Base-by-base conservation (phyloP, 768 basidiomycete genomes). In the Russula vinacea region DNA sequence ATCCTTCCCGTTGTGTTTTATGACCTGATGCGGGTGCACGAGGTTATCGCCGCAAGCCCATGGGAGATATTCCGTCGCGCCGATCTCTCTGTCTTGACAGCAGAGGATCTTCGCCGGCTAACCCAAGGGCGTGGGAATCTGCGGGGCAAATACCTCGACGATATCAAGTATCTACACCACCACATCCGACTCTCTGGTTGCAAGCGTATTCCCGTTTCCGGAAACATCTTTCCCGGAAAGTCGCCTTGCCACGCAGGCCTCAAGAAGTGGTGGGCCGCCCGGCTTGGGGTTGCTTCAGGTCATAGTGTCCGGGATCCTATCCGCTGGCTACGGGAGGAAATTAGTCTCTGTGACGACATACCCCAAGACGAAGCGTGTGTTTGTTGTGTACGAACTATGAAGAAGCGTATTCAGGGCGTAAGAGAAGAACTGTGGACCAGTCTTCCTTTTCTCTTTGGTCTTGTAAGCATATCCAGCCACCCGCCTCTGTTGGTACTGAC, bases 151-250 rank as follows among this genome's bases (percentile, higher is more conserved):
- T 65, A 65, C 58, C 39, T 56, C 16, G 64, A 65, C n/a, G 47
- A 55, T 9, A 56, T 61, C 83, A 64, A 81, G 84, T 9, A 92
- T 90, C 64, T 97, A 88, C 53, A 82, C 81, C 2, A 94, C 96
- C 56, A 98, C 76, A 70, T 94, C 91, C 66, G 90, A 78, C 8
- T 94, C 94, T 11, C 96, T 92, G 24, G 92, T 91, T 29, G 85
- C 78, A 71, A 97, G 90, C 33, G 92, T 88, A 73, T 98, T 94
- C 19, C 90, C 88, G 24, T 85, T 84, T 17, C 81, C 73, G 66
- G 58, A 50, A 54, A 58, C 35, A 49, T 90, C 88, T 24, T 85
- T 84, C 17, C 81, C 73, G 66, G 58, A 50, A 54, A 58, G 10
- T 55, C 65, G 7, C 54, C 55, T 26, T 65, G 64, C 53, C 49